These are phyloP conservation scores for Avicennia marina DNA, from an alignment of 257 asterid species.

Conservation along the genomic window DNA sequence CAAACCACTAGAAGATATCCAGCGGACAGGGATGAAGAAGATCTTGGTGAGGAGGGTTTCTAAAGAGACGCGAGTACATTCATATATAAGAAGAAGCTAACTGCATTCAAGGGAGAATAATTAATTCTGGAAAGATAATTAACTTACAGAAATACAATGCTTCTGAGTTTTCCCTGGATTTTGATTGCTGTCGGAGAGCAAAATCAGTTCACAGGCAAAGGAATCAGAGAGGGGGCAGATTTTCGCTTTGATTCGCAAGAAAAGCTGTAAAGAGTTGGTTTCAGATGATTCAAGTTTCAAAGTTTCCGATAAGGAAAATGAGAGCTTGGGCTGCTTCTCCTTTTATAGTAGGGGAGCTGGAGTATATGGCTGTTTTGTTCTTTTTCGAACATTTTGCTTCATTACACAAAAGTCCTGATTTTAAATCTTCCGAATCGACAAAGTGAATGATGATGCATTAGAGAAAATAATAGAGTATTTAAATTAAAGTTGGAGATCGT, in stretches of 20 bases:
- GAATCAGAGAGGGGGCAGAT: conserved; percentile 13
- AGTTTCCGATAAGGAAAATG: conserved; percentile 16
- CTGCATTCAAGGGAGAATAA: conserved; percentile 13
- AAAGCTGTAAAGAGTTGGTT: conserved; percentile 8
- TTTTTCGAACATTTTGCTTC: not conserved
- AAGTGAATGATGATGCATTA: not conserved
- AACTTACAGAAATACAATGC: not conserved
- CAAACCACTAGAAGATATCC: too few species aligned
- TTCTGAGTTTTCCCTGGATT: conserved; percentile 20
- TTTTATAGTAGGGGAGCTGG: conserved; percentile 23
- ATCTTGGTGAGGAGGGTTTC: not conserved
- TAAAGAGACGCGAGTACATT: not conserved
- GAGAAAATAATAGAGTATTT: too few species aligned
- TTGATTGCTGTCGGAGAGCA: conserved; percentile 22
- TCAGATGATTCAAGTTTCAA: conserved; percentile 1
- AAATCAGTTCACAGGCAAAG: conserved; percentile 16
- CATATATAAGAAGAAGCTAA: not conserved
- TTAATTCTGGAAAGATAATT: not conserved
- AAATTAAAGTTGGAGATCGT: too few species aligned
- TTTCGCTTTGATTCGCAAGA: conserved; percentile 16
- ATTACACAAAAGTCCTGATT: not conserved
- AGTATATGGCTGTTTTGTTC: not conserved
- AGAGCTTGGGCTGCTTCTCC: conserved; percentile 23
- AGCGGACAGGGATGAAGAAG: too few species aligned
- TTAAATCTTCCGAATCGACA: too few species aligned